phyloP scores from a whole-genome alignment of 2,329 filamentous ascomycete genomes.

The Venturia pyrina region DNA sequence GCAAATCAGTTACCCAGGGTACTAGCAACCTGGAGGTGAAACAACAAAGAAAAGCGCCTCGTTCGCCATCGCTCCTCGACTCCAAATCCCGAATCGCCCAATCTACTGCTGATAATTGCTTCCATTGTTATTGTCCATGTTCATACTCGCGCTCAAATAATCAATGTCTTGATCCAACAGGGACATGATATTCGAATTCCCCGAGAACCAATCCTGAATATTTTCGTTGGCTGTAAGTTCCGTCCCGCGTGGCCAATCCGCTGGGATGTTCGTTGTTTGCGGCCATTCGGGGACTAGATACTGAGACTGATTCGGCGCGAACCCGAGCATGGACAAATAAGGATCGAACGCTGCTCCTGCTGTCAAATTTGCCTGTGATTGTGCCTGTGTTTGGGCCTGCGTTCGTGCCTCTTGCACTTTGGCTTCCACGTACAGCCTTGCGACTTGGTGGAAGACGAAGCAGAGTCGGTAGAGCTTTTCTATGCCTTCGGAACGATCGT shows the following conservation, averaged over 20 bases:
- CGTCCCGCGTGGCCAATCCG: constrained; percentile 24
- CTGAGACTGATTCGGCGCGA: constrained; percentile 36
- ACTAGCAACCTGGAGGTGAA: no score
- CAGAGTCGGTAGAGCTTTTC: constrained; percentile 53
- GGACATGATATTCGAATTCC: constrained; percentile 55
- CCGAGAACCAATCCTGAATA: constrained; percentile 56
- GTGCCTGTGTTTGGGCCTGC: constrained; percentile 17
- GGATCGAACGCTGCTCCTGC: constrained; percentile 50
- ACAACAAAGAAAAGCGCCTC: no score
- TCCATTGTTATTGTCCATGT: neutral
- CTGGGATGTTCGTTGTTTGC: constrained; percentile 15
- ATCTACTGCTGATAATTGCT: neutral
- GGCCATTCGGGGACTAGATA: constrained; percentile 9
- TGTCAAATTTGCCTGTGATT: constrained; percentile 20
- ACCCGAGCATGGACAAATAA: constrained; percentile 53
- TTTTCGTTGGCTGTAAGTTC: neutral
- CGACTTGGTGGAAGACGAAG: constrained; percentile 51
- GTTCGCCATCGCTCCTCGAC: no score
- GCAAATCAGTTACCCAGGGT: no score
- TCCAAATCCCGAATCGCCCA: no score
- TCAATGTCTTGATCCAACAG: constrained; percentile 50
- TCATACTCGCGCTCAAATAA: neutral
- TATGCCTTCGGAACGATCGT: constrained; percentile 41
- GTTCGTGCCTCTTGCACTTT: constrained; percentile 37
- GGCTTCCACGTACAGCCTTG: constrained; percentile 51